phyloP scores from a whole-genome alignment of 2,329 filamentous ascomycete species.

The Colletotrichum karsti region DNA sequence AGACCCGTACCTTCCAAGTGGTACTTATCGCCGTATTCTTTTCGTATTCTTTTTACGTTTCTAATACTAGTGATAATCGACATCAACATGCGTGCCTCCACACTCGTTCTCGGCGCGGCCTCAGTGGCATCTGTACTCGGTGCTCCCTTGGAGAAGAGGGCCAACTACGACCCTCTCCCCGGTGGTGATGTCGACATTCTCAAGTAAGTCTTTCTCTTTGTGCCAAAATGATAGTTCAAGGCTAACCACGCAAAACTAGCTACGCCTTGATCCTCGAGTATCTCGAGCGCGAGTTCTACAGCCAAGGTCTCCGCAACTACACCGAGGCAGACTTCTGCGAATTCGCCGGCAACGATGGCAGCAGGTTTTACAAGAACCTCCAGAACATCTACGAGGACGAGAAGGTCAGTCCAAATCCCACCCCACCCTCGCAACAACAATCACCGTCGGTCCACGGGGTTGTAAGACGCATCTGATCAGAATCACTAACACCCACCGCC shows the following conservation, averaged over 20 bases:
- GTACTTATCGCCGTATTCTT: neutral
- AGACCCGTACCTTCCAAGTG: neutral
- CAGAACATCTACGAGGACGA: slow-evolving; percentile 66
- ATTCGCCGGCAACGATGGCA: slow-evolving; percentile 53
- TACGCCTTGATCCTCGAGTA: slow-evolving; percentile 61
- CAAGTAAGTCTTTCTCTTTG: neutral
- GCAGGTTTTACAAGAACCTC: slow-evolving; percentile 65
- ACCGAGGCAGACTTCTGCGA: slow-evolving; percentile 58
- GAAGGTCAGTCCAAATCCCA: slow-evolving; percentile 27
- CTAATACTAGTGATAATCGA: neutral
- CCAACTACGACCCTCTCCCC: slow-evolving; percentile 31
- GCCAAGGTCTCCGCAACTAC: slow-evolving; percentile 66
- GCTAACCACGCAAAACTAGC: slow-evolving; percentile 35
- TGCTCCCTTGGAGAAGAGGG: slow-evolving; percentile 23
- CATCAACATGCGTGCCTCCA: slow-evolving; percentile 20
- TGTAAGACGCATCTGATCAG: no score
- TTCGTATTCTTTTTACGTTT: neutral
- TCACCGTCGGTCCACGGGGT: no score
- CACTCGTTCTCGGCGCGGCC: slow-evolving; percentile 10
- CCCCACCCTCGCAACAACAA: no score
- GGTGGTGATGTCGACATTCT: slow-evolving; percentile 44
- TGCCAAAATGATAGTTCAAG: neutral
- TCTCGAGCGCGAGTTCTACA: slow-evolving; percentile 71
- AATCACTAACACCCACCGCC: neutral
- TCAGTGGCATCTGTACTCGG: slow-evolving; percentile 10